phyloP scores from a whole-genome alignment of 257 asterid genomes.

The Phtheirospermum japonicum region DNA sequence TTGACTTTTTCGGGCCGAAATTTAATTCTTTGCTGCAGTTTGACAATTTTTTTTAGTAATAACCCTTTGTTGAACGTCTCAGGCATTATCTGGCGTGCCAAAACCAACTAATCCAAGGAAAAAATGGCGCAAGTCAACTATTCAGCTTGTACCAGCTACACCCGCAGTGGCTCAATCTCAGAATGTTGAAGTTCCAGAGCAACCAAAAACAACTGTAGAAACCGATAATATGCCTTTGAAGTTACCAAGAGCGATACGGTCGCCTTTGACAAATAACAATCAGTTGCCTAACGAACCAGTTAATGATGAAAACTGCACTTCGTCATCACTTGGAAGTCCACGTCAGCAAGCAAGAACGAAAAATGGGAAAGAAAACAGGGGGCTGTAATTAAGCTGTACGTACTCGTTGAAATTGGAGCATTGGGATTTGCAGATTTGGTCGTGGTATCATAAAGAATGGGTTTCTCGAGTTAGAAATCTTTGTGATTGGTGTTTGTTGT shows the following conservation, averaged over 20 bases:
- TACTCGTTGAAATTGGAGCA: background rate
- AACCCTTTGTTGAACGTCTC: conserved; percentile 16
- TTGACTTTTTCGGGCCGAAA: too few relatives aligned
- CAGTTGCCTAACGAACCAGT: conserved; percentile 43
- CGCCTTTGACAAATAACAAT: conserved; percentile 45
- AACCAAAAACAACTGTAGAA: conserved; percentile 42
- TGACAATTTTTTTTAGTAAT: background rate
- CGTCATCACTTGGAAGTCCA: conserved; percentile 31
- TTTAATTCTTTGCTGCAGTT: background rate
- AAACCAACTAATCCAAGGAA: conserved; percentile 58
- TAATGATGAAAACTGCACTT: conserved; percentile 31
- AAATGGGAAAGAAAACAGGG: conserved; percentile 65
- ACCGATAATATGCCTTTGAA: conserved; percentile 48
- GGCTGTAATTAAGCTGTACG: conserved; percentile 22
- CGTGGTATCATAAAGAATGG: background rate
- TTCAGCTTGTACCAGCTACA: conserved; percentile 77
- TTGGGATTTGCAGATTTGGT: background rate
- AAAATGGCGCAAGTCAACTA: conserved; percentile 72
- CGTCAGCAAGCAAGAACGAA: conserved; percentile 30
- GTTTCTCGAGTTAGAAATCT: background rate
- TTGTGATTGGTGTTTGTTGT: background rate
- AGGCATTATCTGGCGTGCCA: conserved; percentile 61
- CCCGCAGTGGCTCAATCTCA: conserved; percentile 43
- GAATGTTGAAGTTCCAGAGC: conserved; percentile 34
- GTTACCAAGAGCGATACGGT: conserved; percentile 71